phyloP scores from a whole-genome alignment of 805 yeast genomes.

The Pichia phayaonensis region DNA sequence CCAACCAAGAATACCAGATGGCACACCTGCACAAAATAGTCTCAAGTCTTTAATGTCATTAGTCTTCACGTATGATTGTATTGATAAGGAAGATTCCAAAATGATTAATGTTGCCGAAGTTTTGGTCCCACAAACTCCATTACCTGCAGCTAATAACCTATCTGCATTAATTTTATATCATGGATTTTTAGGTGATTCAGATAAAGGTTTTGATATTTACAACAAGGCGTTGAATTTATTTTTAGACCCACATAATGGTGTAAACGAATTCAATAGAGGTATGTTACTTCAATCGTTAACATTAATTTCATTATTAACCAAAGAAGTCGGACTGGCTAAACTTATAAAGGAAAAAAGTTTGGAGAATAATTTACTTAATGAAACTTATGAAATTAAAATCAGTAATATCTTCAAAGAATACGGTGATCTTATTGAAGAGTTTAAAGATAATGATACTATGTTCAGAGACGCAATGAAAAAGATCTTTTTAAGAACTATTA shows the following conservation, averaged over 20 bases:
- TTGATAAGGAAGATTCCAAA: slow-evolving; percentile 10
- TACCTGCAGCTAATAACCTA: slow-evolving; percentile 19
- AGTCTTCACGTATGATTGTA: slow-evolving; percentile 19
- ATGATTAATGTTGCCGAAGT: slow-evolving; percentile 21
- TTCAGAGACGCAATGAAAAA: slow-evolving; percentile 15
- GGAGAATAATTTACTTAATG: slow-evolving; percentile 21
- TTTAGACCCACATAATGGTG: slow-evolving; percentile 14
- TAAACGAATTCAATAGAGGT: slow-evolving; percentile 15
- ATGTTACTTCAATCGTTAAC: slow-evolving; percentile 22
- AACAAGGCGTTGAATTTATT: slow-evolving; percentile 21
- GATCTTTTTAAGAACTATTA: slow-evolving; percentile 12
- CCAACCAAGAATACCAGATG: slow-evolving; percentile 21
- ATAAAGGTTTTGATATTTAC: slow-evolving; percentile 27
- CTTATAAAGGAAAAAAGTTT: slow-evolving; percentile 25
- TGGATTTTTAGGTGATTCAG: slow-evolving; percentile 25
- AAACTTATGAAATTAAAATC: slow-evolving; percentile 16
- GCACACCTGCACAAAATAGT: slow-evolving; percentile 15
- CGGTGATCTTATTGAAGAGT: slow-evolving; percentile 24
- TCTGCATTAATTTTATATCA: slow-evolving; percentile 21
- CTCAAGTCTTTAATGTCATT: slow-evolving; percentile 19
- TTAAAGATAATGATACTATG: slow-evolving; percentile 10
- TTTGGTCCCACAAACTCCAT: slow-evolving; percentile 22
- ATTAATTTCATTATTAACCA: slow-evolving; percentile 17
- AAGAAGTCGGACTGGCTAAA: slow-evolving; percentile 28
- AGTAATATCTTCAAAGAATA: slow-evolving; percentile 23